Percentiles rank a stretch among this genome's conserved stretches.
Evolutionary conservation across 1,284 basidiomycete species (phyloP).

Genomic region (Phellinidium pouzarii): DNA sequence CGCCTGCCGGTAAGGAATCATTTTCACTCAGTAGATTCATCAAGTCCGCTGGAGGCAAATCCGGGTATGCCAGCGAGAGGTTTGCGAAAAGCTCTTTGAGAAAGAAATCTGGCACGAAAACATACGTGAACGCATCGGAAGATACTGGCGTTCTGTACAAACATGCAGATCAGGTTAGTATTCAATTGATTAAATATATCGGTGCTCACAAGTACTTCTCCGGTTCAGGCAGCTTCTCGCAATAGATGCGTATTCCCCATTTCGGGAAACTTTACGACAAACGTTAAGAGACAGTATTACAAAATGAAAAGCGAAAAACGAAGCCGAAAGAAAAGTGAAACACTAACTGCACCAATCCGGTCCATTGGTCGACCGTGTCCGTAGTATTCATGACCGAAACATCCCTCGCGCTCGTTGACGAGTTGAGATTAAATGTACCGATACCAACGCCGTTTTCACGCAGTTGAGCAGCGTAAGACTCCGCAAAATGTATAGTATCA

Average conservation of each 20-base stretch:
- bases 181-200: not conserved
- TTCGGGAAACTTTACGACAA: conserved; percentile 29
- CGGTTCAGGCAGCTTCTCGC: conserved; percentile 30
- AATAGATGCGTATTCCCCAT: conserved; percentile 38
- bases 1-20: conserved; percentile 23
- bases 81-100: conserved; percentile 28
- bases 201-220: conserved; percentile 27
- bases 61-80: conserved; percentile 24
- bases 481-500: conserved; percentile 34
- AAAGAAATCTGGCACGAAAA: conserved; percentile 31
- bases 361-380: not conserved
- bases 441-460: conserved; percentile 30
- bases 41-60: conserved; percentile 24
- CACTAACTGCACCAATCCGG: conserved; percentile 1
- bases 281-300: no score
- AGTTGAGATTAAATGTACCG: conserved; percentile 31
- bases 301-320: no score
- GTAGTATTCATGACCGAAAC: not conserved
- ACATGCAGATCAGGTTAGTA: no score
- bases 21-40: conserved; percentile 20
- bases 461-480: conserved; percentile 30
- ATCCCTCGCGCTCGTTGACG: conserved; percentile 21
- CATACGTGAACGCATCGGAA: conserved; percentile 26
- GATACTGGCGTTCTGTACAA: conserved; percentile 1
- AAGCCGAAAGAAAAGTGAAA: not conserved